Evolutionary conservation across 345 rosid genomes (phyloP), one percentile per base, ranked within the genome.

Genomic region (Physaria fendleri): DNA sequence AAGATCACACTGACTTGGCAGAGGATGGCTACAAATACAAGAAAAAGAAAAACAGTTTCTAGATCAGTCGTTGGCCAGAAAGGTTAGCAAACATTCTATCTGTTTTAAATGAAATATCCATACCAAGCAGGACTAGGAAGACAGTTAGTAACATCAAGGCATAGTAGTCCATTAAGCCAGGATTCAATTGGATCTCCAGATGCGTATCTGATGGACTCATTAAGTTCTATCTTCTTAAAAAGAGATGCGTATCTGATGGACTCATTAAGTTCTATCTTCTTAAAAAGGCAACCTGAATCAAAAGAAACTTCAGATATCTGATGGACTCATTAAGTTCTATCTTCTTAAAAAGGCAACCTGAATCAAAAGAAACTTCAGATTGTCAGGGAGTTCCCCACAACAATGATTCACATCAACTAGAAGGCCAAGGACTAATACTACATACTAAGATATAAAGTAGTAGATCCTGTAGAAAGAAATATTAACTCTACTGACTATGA

Each of bases 281-380:
- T 87, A 65, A 89, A 93, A 71, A 83, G 76, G 47, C 94, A 87
- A 32, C 97, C 97, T 93, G 90, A 85, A 64, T 93, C 99, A 66
- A 93, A 76, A 15, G 95, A 95, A 75, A 89, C 99, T 38, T 79
- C 90, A 64, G 88, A 77, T 48, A 90, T 90, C 99, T 82, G 57
- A 93, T 90, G 21, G 99, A 83, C 71, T 93, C 99, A 7, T 44
- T 77, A 20, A 93, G 92, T 67, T 93, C 99, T 50, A 87, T 89
- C 78, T 83, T 93, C 74, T 80, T 87, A 65, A 89, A 93, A 71
- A 83, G 76, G 47, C 94, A 87, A 32, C 97, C 97, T 93, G 71
- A 37, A 62, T 33, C 59, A 53, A 65, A 64, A 49, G 40, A 61
- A 24, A 73, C 33, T 42, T 37, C 35, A 47, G 46, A 48, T 40